These are phyloP conservation scores for Pseudoneurospora amorphoporcata DNA, from an alignment of 495 filamentous ascomycete genomes.

Conservation along the genomic window DNA sequence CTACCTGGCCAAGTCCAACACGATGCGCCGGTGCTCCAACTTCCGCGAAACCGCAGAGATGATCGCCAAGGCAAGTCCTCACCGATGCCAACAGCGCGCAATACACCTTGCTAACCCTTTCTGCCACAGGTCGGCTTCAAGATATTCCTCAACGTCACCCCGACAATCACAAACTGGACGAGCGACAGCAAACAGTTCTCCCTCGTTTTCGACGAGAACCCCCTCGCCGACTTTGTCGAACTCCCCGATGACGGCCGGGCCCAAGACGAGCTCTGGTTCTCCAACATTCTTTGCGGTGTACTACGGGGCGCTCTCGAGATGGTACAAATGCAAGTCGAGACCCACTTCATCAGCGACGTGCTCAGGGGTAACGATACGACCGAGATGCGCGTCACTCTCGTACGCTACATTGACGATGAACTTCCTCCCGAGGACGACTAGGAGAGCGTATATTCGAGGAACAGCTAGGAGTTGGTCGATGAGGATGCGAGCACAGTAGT, in stretches of 20 bases:
- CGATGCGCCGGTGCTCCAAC: constrained; percentile 72
- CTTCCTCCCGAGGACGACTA: constrained; percentile 94
- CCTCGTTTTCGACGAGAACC: constrained; percentile 92
- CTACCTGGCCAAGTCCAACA: constrained; percentile 88
- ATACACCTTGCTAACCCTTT: neutral
- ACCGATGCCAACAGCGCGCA: too few relatives aligned
- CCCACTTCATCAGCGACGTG: constrained; percentile 91
- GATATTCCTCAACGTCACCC: constrained; percentile 97
- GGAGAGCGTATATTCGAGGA: neutral
- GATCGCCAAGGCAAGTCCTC: constrained; percentile 69
- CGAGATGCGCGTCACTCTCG: constrained; percentile 88
- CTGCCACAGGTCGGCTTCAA: constrained; percentile 80
- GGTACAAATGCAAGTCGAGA: constrained; percentile 99
- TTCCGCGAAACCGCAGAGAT: constrained; percentile 94
- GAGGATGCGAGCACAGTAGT: neutral
- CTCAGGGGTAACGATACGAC: constrained; percentile 90
- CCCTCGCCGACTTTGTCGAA: constrained; percentile 93
- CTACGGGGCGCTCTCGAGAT: constrained; percentile 88
- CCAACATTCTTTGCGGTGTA: constrained; percentile 91
- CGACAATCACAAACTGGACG: constrained; percentile 89
- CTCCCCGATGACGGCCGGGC: constrained; percentile 90
- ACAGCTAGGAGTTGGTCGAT: neutral
- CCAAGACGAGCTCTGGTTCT: constrained; percentile 97
- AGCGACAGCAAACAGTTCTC: constrained; percentile 94
- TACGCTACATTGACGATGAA: constrained; percentile 96